Conservation (phyloP, 306 rosid genomes). For the Vigna reflexopilosa region DNA sequence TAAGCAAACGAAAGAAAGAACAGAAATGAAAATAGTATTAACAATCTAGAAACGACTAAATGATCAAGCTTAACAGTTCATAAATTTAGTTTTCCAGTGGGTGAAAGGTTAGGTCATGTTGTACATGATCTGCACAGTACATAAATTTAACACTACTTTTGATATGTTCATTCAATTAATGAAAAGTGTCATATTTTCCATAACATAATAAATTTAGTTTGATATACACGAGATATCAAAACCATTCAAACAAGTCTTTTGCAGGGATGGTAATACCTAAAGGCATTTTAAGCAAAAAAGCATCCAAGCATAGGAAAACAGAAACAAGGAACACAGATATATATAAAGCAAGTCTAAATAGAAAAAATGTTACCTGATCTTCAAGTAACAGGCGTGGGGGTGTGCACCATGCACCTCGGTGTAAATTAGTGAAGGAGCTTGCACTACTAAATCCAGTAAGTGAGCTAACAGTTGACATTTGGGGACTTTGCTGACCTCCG, state of each 20-base stretch:
- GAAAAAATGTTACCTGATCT: constrained; percentile 70
- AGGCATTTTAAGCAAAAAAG: neutral
- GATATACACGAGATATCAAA: neutral
- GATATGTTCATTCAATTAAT: neutral
- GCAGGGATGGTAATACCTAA: neutral
- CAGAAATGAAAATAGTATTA: neutral
- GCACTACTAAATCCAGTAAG: constrained; percentile 90
- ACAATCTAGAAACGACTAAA: neutral
- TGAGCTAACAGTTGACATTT: constrained; percentile 91
- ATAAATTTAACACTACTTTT: neutral
- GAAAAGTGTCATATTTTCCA: neutral
- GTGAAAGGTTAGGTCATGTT: neutral
- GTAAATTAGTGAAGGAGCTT: constrained; percentile 80
- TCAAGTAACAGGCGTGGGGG: constrained; percentile 87
- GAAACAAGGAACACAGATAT: neutral
- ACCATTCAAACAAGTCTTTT: neutral
- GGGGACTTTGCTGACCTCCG: constrained; percentile 90
- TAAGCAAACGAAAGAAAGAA: constrained; percentile 38
- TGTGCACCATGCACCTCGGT: constrained; percentile 88
- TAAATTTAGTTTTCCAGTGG: neutral
- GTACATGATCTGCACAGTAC: neutral
- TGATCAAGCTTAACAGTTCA: neutral
- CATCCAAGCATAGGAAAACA: neutral
- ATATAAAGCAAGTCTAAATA: neutral
- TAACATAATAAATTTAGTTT: neutral